These are phyloP conservation scores for Kluyveromyces aestuarii DNA, from an alignment of 805 yeast species.

Conservation along the genomic window DNA sequence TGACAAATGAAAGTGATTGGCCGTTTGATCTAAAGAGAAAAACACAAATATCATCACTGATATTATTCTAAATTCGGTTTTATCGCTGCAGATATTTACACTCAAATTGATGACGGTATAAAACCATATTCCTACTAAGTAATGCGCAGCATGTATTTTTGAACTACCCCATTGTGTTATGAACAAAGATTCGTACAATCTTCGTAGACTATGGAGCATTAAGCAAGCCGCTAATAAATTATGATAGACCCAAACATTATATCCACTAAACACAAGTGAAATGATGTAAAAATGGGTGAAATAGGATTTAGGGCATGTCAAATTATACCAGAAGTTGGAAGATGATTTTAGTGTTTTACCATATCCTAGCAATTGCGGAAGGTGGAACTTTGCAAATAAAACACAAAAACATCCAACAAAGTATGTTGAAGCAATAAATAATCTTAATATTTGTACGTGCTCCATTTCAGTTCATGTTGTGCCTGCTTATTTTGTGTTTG, in stretches of 20 bases:
- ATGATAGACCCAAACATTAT: constrained; percentile 12
- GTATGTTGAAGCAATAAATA: neutral
- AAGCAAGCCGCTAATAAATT: constrained; percentile 18
- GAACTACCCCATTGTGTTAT: constrained; percentile 43
- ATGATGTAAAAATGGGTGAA: constrained; percentile 55
- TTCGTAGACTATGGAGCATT: constrained; percentile 44
- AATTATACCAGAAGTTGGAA: neutral
- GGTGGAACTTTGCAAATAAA: constrained; percentile 23
- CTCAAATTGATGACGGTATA: constrained; percentile 42
- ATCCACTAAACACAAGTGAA: constrained; percentile 27
- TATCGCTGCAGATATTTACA: constrained; percentile 22
- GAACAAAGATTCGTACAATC: constrained; percentile 45
- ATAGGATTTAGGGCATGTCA: constrained; percentile 53
- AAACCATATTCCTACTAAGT: constrained; percentile 53
- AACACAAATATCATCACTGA: constrained; percentile 12
- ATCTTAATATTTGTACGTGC: neutral
- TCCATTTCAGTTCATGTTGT: neutral
- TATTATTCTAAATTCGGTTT: constrained; percentile 5
- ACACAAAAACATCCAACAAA: constrained; percentile 4
- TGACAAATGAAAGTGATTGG: constrained; percentile 43
- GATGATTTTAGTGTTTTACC: constrained; percentile 33
- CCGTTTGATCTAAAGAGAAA: constrained; percentile 25
- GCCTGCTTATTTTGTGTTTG: too few relatives aligned
- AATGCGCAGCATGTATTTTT: constrained; percentile 58
- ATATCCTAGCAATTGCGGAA: constrained; percentile 34